Conservation (phyloP, 495 filamentous ascomycete genomes). For the Tuber aestivum region DNA sequence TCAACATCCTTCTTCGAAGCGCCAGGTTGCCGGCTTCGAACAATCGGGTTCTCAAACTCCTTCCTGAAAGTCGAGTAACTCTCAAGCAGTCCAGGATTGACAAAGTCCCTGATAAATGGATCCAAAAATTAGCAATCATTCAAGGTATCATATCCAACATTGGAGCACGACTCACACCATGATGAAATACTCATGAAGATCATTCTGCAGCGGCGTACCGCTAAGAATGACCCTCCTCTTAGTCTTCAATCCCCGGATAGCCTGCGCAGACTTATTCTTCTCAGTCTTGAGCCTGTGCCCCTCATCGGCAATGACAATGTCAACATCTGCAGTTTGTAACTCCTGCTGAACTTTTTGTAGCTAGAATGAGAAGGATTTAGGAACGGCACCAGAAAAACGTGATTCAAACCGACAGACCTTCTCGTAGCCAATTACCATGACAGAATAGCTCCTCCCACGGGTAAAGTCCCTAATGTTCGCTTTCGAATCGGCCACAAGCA, state of each 20-base stretch:
- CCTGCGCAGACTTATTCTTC: conserved; percentile 71
- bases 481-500: conserved; percentile 65
- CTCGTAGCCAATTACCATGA: conserved; percentile 83
- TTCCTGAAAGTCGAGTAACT: conserved; percentile 63
- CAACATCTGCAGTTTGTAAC: conserved; percentile 59
- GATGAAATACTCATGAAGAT: conserved; percentile 70
- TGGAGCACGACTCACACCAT: conserved; percentile 49
- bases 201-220: conserved; percentile 75
- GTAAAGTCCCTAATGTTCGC: conserved; percentile 66
- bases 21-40: conserved; percentile 66
- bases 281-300: conserved; percentile 76
- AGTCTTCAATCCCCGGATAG: conserved; percentile 67
- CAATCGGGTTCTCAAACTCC: conserved; percentile 67
- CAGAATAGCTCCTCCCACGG: conserved; percentile 62
- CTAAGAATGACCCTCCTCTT: conserved; percentile 63
- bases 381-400: neutral
- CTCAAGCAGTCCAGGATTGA: conserved; percentile 69
- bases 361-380: conserved; percentile 7
- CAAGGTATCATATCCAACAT: neutral
- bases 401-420: conserved; percentile 50
- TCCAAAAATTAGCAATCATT: neutral
- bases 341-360: conserved; percentile 57
- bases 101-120: conserved; percentile 52
- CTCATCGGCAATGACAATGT: conserved; percentile 78
- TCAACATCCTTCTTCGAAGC: conserved; percentile 62